Evolutionary conservation across 768 basidiomycete species (phyloP), one percentile per base, ranked within the genome.

Genomic region (Mycena vulgaris): DNA sequence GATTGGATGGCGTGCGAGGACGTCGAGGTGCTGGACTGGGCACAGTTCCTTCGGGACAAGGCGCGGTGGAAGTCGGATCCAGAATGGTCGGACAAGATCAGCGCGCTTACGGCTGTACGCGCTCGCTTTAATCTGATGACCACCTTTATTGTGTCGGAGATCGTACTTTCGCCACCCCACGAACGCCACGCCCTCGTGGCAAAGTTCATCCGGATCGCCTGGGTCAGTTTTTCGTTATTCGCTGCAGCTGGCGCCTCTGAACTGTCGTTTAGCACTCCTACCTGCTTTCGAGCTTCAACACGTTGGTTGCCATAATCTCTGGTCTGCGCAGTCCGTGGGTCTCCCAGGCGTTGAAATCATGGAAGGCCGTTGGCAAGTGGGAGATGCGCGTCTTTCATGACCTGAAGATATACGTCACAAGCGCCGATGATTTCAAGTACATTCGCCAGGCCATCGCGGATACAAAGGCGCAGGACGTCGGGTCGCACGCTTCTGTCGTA

Each of bases 121-220:
- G 92, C 92, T 16, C 88, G 95, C 27, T 97, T 96, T 82, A 95
- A 96, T 76, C 81, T 97, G 51, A 89, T 95, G 80, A 90, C 91
- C 2, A 91, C 92, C 74, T 98, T 96, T 74, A 89, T 92, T 8
- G 83, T 89, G 25, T 91, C 93, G 4, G 96, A 98, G 82, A 88
- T 97, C 60, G 87, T 95, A 27, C 81, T 95, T 64, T 93, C 95
- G 1, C 86, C 87, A 11, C 91, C 90, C 7, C 80, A 79, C 61
- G 90, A 94, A 61, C 87, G 96, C 23, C 86, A 85, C 39, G 70
- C 85, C 53, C 81, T 98, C 23, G 88, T 94, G 56, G 83, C 83
- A 66, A 96, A 95, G 81, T 92, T 97, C 78, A 90, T 97, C 69
- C 90, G 94, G 47, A 83, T 97, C 64, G 96, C 96, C 42, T 95